Evolutionary conservation across 2,329 filamentous ascomycete species (phyloP), one percentile per base, ranked within the genome.

Genomic region (Ceratocystis variospora): DNA sequence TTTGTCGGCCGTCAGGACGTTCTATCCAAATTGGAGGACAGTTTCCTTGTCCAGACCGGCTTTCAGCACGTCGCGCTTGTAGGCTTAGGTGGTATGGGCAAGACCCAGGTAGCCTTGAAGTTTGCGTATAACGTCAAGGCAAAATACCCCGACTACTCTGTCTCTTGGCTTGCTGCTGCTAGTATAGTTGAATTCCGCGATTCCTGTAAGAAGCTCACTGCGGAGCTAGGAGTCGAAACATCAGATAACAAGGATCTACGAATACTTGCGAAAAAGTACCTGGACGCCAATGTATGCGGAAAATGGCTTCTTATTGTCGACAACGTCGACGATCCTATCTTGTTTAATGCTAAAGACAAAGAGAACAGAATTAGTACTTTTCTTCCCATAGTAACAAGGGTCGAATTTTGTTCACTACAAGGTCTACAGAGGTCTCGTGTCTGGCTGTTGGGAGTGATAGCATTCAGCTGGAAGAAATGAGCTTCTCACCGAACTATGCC

Each of bases 261-360:
- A 59, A 61, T 62, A n/a, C 17, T 62, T 0, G 57, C 71, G 1
- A 65, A 61, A 28, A 19, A 45, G 3, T 53, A 70, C 31, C 63
- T 73, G 0, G 70, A 68, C 65, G 69, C 67, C 0, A 59, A 69
- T n/a, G 22, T 46, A 0, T 66, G 70, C 1, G 70, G 70, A 1
- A 67, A 62, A 3, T 73, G 72, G 71, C 65, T 73, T 31, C 67
- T 73, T 0, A 57, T 72, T 8, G 6, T 72, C 5, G 72, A 73
- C 37, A 72, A 71, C 19, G 70, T 70, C 5, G 70, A 25, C 8
- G 0, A 22, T 5, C 22, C 22, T 22, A 22, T 1, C 22, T 1
- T 22, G 22, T 22, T 22, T 22, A 22, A 22, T 22, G 22, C 22
- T 22, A 1, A 22, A 22, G 22, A 22, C 22, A 22, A 22, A 22